A percentile compares a stretch with the other conserved stretches of the same genome.
Evolutionary conservation across 2,329 filamentous ascomycete genomes (phyloP).

Genomic region (Cercospora sp.): DNA sequence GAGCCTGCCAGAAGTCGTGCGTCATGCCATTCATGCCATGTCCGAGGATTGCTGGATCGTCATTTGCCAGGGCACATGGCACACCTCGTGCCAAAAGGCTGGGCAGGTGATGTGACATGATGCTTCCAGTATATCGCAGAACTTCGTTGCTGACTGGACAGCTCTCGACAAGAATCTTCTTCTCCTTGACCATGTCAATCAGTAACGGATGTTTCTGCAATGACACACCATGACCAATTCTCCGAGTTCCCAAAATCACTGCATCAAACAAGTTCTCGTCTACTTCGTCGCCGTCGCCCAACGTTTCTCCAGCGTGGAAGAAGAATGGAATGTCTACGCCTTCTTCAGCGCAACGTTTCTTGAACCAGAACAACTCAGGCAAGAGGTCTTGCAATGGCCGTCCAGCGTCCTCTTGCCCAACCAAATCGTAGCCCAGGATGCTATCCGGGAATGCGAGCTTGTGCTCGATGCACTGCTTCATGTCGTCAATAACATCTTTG

Average conservation of each 20-base stretch:
- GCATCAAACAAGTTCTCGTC: slow-evolving; percentile 90
- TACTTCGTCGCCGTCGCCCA: slow-evolving; percentile 73
- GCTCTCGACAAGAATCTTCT: slow-evolving; percentile 82
- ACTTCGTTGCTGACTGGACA: slow-evolving; percentile 93
- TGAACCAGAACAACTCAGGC: slow-evolving; percentile 91
- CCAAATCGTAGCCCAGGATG: slow-evolving; percentile 84
- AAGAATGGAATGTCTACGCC: slow-evolving; percentile 87
- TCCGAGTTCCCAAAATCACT: slow-evolving; percentile 78
- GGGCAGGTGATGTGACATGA: slow-evolving; percentile 77
- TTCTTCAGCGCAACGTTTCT: slow-evolving; percentile 76
- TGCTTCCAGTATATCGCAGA: slow-evolving; percentile 72
- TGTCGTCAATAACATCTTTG: slow-evolving; percentile 68
- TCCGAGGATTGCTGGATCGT: slow-evolving; percentile 85
- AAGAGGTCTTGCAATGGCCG: slow-evolving; percentile 74
- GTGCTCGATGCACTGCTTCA: slow-evolving; percentile 83
- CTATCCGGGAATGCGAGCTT: slow-evolving; percentile 78
- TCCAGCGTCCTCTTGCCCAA: slow-evolving; percentile 82
- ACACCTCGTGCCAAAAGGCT: slow-evolving; percentile 84
- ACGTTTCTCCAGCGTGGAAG: slow-evolving; percentile 89
- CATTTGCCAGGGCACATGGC: slow-evolving; percentile 80
- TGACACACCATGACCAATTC: slow-evolving; percentile 87
- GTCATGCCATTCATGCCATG: slow-evolving; percentile 80
- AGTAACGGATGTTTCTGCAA: slow-evolving; percentile 90
- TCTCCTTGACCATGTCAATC: slow-evolving; percentile 84
- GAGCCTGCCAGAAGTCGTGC: slow-evolving; percentile 90